Base-by-base conservation (phyloP, 2,329 filamentous ascomycete genomes). In the Cladophialophora immunda region DNA sequence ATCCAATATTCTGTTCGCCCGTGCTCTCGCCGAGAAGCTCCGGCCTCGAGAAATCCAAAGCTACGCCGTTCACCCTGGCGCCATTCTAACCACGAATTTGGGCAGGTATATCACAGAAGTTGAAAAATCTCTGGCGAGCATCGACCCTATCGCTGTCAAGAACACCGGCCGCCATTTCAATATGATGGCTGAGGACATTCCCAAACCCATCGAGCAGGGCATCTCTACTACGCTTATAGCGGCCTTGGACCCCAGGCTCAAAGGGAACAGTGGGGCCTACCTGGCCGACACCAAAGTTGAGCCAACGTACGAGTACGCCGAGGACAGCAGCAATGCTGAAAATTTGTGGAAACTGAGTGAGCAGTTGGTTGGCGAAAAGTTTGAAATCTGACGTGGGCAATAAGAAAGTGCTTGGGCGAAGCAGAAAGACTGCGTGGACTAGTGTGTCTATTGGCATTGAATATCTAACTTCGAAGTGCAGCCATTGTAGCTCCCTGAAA, bases 221-320 rank as follows among this genome's bases (percentile, higher is more conserved):
- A 78, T 77, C 61, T 76, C 79, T 11, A 82, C 81, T 0, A 79
- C 76, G 30, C 71, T 83, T 9, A 77, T 80, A n/a, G 81, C 81
- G 7, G 81, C 80, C 8, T 75, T 84, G 36, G 81, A 83, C 69
- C 81, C 81, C 0, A 73, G 70, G 5, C 69, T 83, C 52, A 70
- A 72, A 22, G 74, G 71, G 55, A 72, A 73, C 38, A 65, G 52
- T 61, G 71, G 73, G 7, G 66, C 69, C 19, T 81, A 76, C 57
- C 61, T 83, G 36, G 71, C 73, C 15, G 76, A 82, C 64, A 77
- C 76, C 55, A 75, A 79, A 61, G 61, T 75, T 36, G 64, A 64
- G 73, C 56, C 77, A 59, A 71, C 74, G 2, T 69, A 68, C 29
- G 73, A 76, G 25, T 76, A 77, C 53, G 75, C 76, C 3, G 68